phyloP scores from a whole-genome alignment of 108 stramenopile species.

The Cyclotella baltica region DNA sequence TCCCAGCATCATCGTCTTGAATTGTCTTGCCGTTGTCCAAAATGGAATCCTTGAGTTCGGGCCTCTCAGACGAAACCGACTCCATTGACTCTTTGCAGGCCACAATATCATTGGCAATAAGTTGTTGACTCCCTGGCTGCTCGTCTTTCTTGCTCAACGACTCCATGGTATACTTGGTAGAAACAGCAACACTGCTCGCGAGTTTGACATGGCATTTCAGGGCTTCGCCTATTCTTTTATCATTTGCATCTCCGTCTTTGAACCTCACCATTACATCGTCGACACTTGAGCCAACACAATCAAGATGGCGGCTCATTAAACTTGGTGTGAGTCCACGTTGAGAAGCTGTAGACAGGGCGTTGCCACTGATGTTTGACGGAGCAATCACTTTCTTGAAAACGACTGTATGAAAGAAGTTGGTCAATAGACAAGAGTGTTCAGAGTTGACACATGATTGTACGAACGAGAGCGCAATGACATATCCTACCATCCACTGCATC shows the following conservation, averaged over 20 bases:
- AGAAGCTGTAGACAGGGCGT: not conserved
- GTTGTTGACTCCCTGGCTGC: too few species aligned
- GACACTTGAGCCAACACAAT: constrained; percentile 13
- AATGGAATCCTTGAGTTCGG: too few species aligned
- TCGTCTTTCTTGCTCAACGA: too few species aligned
- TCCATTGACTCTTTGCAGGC: too few species aligned
- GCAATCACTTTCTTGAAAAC: constrained; percentile 21
- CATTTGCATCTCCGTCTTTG: not conserved
- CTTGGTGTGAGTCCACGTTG: constrained; percentile 32
- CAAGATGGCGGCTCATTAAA: constrained; percentile 23
- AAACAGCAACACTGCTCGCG: too few species aligned
- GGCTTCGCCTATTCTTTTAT: not conserved
- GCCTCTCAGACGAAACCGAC: too few species aligned
- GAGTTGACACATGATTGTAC: not conserved
- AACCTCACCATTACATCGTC: constrained; percentile 33
- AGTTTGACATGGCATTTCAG: too few species aligned
- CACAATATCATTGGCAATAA: too few species aligned
- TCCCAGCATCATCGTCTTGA: too few species aligned
- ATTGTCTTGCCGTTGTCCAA: too few species aligned
- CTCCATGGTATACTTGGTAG: too few species aligned
- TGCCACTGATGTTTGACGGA: not conserved
- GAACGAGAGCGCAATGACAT: not conserved
- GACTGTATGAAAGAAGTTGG: constrained; percentile 19
- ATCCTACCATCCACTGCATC: constrained; percentile 40
- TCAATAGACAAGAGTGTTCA: not conserved